A percentile compares a stretch with the other conserved stretches of the same genome.
Conservation (phyloP, 202 grass and related monocot species). For the Tripidium arundinaceum region DNA sequence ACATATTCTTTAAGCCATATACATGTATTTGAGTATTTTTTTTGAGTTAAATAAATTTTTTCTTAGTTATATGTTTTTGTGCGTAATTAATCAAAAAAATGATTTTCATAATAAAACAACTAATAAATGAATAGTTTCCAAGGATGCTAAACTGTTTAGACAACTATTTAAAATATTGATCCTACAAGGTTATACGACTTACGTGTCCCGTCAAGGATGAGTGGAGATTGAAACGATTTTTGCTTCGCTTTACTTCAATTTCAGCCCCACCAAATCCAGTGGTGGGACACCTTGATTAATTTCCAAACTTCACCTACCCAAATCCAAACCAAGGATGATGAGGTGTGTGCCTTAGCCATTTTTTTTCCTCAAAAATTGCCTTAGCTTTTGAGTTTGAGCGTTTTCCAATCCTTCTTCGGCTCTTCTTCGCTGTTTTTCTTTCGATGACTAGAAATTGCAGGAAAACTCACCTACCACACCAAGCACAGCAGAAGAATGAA, state of each 20-base stretch:
- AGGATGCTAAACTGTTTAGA: too few relatives aligned
- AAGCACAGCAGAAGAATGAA: background rate
- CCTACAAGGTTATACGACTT: too few relatives aligned
- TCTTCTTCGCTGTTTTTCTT: background rate
- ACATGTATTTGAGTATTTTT: too few relatives aligned
- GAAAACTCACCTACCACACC: background rate
- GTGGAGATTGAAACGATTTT: background rate
- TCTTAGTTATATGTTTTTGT: too few relatives aligned
- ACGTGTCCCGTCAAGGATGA: conserved; percentile 14
- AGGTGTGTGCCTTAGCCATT: background rate
- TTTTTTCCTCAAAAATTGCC: too few relatives aligned
- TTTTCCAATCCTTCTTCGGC: background rate
- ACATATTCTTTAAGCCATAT: too few relatives aligned
- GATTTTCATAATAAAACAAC: too few relatives aligned
- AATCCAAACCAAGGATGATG: background rate
- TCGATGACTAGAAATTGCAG: background rate
- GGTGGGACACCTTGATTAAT: background rate
- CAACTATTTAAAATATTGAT: too few relatives aligned
- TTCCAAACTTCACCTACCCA: conserved; percentile 14
- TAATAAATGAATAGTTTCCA: too few relatives aligned
- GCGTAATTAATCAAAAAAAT: too few relatives aligned
- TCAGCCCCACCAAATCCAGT: background rate
- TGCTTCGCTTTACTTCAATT: background rate
- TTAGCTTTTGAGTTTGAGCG: background rate
- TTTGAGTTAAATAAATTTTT: too few relatives aligned